Conservation (phyloP, 371 early-diverging fungal species). For the Lichtheimia hyalospora region DNA sequence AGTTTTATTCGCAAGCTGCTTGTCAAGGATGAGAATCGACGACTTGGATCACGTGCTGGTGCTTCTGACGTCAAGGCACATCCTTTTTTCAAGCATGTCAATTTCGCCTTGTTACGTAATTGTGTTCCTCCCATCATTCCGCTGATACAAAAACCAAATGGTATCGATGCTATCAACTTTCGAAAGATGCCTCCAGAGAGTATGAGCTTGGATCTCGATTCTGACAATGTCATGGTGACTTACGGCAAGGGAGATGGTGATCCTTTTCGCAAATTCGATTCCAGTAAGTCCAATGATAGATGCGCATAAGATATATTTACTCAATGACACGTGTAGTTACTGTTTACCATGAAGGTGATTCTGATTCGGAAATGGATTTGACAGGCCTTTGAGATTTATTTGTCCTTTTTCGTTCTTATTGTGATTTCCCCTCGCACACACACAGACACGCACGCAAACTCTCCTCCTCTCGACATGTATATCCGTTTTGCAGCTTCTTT, state of each 20-base stretch:
- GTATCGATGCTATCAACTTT: conserved; percentile 71
- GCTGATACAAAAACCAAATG: conserved; percentile 48
- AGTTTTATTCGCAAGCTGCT: conserved; percentile 80
- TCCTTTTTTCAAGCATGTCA: conserved; percentile 88
- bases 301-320: neutral
- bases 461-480: too few relatives aligned
- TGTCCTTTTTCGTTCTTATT: neutral
- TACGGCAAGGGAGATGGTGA: conserved; percentile 56
- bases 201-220: conserved; percentile 63
- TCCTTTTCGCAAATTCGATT: conserved; percentile 70
- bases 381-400: neutral
- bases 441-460: too few relatives aligned
- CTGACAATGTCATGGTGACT: conserved; percentile 34
- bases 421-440: too few relatives aligned
- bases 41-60: conserved; percentile 88
- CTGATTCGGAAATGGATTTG: conserved; percentile 35
- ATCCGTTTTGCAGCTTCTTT: too few relatives aligned
- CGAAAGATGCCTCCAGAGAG: conserved; percentile 65
- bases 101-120: conserved; percentile 92
- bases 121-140: conserved; percentile 92
- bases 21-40: conserved; percentile 80
- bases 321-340: conserved; percentile 48
- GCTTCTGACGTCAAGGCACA: conserved; percentile 95
- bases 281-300: conserved; percentile 40
- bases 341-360: conserved; percentile 65